Percentiles rank a stretch among this genome's conserved stretches.
These are phyloP conservation scores for Arabidopsis hybrid DNA, from an alignment of 441 rosid genomes.

Conservation along the genomic window DNA sequence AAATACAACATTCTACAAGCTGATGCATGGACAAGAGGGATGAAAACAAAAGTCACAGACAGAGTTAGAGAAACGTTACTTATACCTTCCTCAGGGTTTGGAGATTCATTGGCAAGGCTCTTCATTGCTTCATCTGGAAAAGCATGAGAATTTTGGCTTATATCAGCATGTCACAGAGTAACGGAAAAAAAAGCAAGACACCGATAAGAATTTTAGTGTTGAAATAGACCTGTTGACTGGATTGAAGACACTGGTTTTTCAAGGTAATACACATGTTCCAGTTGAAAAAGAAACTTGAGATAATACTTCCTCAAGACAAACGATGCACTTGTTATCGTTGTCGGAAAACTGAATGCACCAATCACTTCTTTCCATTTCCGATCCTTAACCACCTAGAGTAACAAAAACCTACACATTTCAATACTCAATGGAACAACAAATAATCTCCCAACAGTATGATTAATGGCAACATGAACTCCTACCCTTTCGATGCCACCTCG, in stretches of 20 bases:
- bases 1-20: conserved; percentile 17
- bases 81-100: conserved; percentile 45
- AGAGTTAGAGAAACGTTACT: conserved; percentile 4
- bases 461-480: conserved; percentile 23
- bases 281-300: conserved; percentile 66
- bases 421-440: conserved; percentile 19
- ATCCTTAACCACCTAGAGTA: conserved; percentile 68
- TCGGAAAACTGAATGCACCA: conserved; percentile 71
- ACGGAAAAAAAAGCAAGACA: not conserved
- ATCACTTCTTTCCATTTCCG: conserved; percentile 94
- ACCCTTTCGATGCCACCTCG: conserved; percentile 96
- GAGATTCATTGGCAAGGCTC: not conserved
- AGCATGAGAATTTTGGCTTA: conserved; percentile 1
- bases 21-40: conserved; percentile 14
- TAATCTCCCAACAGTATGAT: not conserved
- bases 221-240: conserved; percentile 53
- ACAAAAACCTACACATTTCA: conserved; percentile 26
- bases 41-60: conserved; percentile 15
- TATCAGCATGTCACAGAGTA: conserved; percentile 15
- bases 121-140: conserved; percentile 42
- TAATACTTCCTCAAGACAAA: conserved; percentile 83
- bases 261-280: conserved; percentile 80
- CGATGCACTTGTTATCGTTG: conserved; percentile 92
- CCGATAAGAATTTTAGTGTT: not conserved
- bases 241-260: conserved; percentile 53